Evolutionary conservation across 1,284 basidiomycete genomes (phyloP).

Genomic region (Ceraceosorus guamensis): DNA sequence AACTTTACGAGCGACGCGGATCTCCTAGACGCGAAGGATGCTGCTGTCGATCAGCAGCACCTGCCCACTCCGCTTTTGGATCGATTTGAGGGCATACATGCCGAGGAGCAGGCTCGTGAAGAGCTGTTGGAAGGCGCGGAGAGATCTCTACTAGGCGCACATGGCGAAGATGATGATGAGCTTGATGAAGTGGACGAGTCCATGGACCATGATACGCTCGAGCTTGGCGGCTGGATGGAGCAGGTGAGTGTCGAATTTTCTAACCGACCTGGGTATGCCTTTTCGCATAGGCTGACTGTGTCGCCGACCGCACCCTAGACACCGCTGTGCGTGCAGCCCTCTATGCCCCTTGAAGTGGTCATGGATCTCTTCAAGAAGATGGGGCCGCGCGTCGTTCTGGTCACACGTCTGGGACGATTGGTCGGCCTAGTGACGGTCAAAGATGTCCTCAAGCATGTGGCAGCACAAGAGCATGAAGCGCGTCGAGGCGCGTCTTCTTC

Average conservation of each 20-base stretch:
- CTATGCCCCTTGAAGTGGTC: constrained; percentile 86
- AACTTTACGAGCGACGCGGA: constrained; percentile 24
- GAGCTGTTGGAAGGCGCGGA: constrained; percentile 12
- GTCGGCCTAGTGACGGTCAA: constrained; percentile 89
- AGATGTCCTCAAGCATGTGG: constrained; percentile 63
- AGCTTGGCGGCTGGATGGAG: constrained; percentile 41
- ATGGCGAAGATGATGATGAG: constrained; percentile 10
- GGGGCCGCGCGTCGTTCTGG: constrained; percentile 78
- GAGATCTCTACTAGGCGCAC: constrained; percentile 5
- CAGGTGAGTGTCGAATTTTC: constrained; percentile 1
- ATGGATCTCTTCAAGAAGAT: constrained; percentile 63
- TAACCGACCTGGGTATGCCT: not conserved
- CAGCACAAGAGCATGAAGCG: constrained; percentile 33
- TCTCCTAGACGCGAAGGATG: constrained; percentile 16
- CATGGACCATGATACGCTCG: constrained; percentile 27
- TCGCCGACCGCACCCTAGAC: constrained; percentile 55
- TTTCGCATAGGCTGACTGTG: not conserved
- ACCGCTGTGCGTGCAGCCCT: constrained; percentile 84
- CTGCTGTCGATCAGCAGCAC: not conserved
- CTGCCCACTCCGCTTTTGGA: constrained; percentile 5
- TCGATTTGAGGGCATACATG: constrained; percentile 4
- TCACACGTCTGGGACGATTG: constrained; percentile 69
- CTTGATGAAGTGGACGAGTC: constrained; percentile 26
- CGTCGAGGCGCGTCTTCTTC: constrained; percentile 1
- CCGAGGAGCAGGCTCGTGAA: not conserved